A percentile compares a stretch with the other conserved stretches of the same genome.
Evolutionary conservation across 2,329 filamentous ascomycete genomes (phyloP).

Genomic region (Alternaria tenuissima): DNA sequence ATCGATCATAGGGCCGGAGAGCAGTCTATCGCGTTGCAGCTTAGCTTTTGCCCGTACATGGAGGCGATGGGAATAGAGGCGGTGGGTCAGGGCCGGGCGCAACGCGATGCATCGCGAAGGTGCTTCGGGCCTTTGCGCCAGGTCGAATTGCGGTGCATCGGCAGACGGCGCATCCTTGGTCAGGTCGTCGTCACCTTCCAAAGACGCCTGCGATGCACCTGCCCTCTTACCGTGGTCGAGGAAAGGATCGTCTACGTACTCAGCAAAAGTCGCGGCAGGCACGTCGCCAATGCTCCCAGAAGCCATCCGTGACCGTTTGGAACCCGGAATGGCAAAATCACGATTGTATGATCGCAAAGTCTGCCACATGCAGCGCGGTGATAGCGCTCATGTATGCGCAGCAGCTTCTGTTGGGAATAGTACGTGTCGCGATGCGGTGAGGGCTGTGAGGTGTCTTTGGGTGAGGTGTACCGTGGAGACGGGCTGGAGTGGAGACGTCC

Average conservation of each 20-base stretch:
- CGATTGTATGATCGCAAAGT: constrained; percentile 46
- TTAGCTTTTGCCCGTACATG: constrained; percentile 56
- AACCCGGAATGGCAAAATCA: constrained; percentile 51
- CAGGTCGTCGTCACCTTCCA: constrained; percentile 20
- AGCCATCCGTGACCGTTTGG: constrained; percentile 56
- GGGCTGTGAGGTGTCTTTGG: constrained; percentile 2
- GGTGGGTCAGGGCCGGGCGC: constrained; percentile 46
- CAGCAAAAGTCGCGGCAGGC: constrained; percentile 60
- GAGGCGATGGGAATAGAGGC: constrained; percentile 49
- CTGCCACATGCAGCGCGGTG: constrained; percentile 49
- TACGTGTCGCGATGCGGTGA: constrained; percentile 3
- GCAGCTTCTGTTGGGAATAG: background rate
- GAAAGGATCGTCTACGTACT: constrained; percentile 56
- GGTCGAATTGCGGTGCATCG: constrained; percentile 15
- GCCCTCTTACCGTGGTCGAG: constrained; percentile 14
- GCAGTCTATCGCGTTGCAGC: constrained; percentile 58
- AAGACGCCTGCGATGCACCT: constrained; percentile 25
- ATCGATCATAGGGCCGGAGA: constrained; percentile 62
- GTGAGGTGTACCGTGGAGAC: constrained; percentile 3
- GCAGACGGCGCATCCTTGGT: constrained; percentile 25
- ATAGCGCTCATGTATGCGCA: constrained; percentile 35
- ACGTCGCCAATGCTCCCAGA: constrained; percentile 56
- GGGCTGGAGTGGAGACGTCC: constrained; percentile 1
- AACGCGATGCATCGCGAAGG: constrained; percentile 33
- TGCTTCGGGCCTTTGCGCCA: constrained; percentile 20